Evolutionary conservation across 108 stramenopile species (phyloP).

Genomic region (Craspedostauros australis): DNA sequence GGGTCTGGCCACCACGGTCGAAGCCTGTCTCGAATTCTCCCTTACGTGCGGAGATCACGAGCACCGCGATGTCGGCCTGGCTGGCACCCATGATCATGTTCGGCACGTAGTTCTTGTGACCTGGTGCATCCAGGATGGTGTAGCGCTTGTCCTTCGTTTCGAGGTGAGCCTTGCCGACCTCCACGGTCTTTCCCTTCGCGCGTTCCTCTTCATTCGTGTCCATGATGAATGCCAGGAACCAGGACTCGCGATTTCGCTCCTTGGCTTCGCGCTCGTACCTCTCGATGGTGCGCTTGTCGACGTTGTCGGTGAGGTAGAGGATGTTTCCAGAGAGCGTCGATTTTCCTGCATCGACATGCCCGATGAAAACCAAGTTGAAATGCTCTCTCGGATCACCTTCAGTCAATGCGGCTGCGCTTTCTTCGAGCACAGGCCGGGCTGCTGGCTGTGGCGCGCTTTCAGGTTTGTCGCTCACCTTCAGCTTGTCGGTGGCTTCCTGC

Average conservation of each 20-base stretch:
- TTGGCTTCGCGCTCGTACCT: constrained; percentile 98
- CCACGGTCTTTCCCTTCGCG: constrained; percentile 99
- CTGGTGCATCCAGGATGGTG: constrained; percentile 99
- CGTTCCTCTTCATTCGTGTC: constrained; percentile 99
- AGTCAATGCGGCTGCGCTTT: constrained; percentile 15
- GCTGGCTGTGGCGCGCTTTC: constrained; percentile 7
- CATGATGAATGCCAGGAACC: constrained; percentile 99
- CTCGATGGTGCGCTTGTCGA: constrained; percentile 99
- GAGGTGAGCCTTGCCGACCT: constrained; percentile 97
- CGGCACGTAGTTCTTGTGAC: constrained; percentile 99
- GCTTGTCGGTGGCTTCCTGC: constrained; percentile 35
- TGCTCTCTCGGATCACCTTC: constrained; percentile 98
- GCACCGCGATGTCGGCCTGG: constrained; percentile 96
- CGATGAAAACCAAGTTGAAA: constrained; percentile 97
- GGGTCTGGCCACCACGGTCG: constrained; percentile 97
- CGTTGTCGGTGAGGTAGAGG: constrained; percentile 95
- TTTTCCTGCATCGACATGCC: constrained; percentile 99
- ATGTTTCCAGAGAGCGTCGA: constrained; percentile 97
- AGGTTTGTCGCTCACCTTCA: constrained; percentile 36
- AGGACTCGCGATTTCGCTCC: constrained; percentile 98
- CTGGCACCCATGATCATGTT: constrained; percentile 99
- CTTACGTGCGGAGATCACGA: constrained; percentile 98
- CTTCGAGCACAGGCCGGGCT: constrained; percentile 8
- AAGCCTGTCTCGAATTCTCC: constrained; percentile 99
- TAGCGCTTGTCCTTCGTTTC: constrained; percentile 92